Base-by-base conservation (phyloP, 805 yeast species). In the Metschnikowia santaceciliae region DNA sequence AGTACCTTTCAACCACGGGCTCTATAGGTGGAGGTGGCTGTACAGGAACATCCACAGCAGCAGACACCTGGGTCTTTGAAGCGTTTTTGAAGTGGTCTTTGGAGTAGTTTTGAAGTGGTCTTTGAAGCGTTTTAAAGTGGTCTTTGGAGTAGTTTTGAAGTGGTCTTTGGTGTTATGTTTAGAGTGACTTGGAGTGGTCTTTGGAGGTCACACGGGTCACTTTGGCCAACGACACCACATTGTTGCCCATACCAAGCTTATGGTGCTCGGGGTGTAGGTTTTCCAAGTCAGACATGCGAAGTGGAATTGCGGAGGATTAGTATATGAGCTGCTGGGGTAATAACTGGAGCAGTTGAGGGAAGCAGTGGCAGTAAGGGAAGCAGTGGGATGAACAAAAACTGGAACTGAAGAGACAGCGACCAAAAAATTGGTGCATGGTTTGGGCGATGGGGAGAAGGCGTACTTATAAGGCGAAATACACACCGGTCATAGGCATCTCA, bases 271-370 rank as follows among this genome's bases (percentile, higher is more conserved):
- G 69, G 35, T 60, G 53, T 60, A 70, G 74, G 49, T 64, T 63
- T 60, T 71, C 75, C 57, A 70, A 62, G 54, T 70, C 75, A 3
- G 70, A 44, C 68, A 62, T 65, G 22, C 17, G 17, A 33, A n/a
- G 20, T 20, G 20, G 20, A 20, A 20, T 5, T 20, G 20, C 20
- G 20, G 20, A 20, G 20, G 20, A 20, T 20, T 20, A 20, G 20
- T 20, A 20, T 3, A 20, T 20, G 20, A 20, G 19, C 19, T 17
- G 2, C 20, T 20, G 20, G 20, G 20, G 20, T 20, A 3, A 3
- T 20, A 20, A 20, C 20, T 20, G 20, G 19, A 17, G 2, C 19
- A 17, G 19, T 17, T 17, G 2, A 17, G 19, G 19, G 3, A 17
- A 17, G 19, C 19, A 17, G 19, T 17, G 19, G 19, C 19, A 17